Evolutionary conservation across 306 rosid species (phyloP).

Genomic region (Hippophae gyantsensis): DNA sequence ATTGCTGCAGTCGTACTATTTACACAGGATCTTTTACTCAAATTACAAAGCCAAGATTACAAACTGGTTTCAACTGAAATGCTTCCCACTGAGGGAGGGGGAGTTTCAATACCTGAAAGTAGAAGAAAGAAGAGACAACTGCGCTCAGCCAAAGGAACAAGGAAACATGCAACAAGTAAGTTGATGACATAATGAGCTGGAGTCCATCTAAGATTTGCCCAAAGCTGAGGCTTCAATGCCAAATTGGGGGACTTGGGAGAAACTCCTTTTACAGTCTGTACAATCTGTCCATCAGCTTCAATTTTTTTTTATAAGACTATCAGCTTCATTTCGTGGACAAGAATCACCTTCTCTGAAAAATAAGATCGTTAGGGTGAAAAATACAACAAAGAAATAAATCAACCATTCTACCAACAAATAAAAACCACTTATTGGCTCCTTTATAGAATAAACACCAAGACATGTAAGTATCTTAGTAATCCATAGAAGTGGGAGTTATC

Average conservation of each 20-base stretch:
- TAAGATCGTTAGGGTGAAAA: neutral
- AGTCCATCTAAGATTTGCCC: conserved; percentile 80
- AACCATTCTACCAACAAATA: too few relatives aligned
- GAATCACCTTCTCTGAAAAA: conserved; percentile 46
- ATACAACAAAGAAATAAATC: too few relatives aligned
- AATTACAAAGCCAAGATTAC: neutral
- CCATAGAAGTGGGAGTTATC: too few relatives aligned
- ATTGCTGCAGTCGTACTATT: too few relatives aligned
- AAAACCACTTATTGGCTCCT: too few relatives aligned
- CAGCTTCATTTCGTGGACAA: conserved; percentile 30
- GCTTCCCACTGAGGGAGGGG: too few relatives aligned
- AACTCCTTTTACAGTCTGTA: conserved; percentile 23
- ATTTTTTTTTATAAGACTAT: conserved; percentile 18
- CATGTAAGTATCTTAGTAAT: too few relatives aligned
- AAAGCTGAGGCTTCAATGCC: conserved; percentile 41
- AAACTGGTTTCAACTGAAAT: too few relatives aligned
- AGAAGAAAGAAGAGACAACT: conserved; percentile 88
- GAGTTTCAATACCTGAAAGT: conserved; percentile 53
- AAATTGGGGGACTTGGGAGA: conserved; percentile 45
- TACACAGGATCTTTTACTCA: too few relatives aligned
- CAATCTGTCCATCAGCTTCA: conserved; percentile 28
- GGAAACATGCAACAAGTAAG: conserved; percentile 66
- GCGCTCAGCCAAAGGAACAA: conserved; percentile 89
- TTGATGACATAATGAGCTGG: conserved; percentile 71
- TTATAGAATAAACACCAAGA: too few relatives aligned